Percentiles rank a stretch among this genome's conserved stretches.
Conservation (phyloP, 805 yeast species). For the Candida khao-thaluensis region DNA sequence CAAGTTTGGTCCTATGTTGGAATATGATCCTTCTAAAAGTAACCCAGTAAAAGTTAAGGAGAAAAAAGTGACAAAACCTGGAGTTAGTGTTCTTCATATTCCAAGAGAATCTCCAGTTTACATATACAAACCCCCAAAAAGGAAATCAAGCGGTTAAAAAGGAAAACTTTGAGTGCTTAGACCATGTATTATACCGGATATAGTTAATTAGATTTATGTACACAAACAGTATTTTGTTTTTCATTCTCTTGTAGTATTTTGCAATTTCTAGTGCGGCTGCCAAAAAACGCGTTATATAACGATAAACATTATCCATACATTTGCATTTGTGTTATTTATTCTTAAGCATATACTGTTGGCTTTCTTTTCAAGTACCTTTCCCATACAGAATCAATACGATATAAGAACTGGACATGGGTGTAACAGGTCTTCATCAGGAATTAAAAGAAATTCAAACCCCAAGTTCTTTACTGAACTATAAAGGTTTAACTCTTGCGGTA, state of each 20-base stretch:
- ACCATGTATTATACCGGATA: neutral
- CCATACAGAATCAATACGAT: no score
- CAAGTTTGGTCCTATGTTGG: constrained; percentile 41
- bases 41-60: constrained; percentile 13
- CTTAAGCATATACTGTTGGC: no score
- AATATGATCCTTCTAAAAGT: constrained; percentile 39
- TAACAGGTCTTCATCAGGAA: constrained; percentile 76
- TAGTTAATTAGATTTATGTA: neutral
- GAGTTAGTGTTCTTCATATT: constrained; percentile 27
- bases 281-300: no score
- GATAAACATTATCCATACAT: no score
- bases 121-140: constrained; percentile 36
- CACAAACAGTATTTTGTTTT: no score
- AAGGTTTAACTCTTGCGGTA: constrained; percentile 81
- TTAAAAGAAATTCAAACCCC: constrained; percentile 71
- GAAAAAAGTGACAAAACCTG: constrained; percentile 18
- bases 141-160: constrained; percentile 6
- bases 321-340: no score
- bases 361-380: no score
- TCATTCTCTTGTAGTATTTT: no score
- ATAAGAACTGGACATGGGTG: no score
- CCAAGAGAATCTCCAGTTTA: constrained; percentile 31
- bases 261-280: no score
- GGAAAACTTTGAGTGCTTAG: no score
- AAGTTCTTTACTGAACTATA: constrained; percentile 54